phyloP scores from a whole-genome alignment of 139 green algal species.

The Pleodorina starrii region DNA sequence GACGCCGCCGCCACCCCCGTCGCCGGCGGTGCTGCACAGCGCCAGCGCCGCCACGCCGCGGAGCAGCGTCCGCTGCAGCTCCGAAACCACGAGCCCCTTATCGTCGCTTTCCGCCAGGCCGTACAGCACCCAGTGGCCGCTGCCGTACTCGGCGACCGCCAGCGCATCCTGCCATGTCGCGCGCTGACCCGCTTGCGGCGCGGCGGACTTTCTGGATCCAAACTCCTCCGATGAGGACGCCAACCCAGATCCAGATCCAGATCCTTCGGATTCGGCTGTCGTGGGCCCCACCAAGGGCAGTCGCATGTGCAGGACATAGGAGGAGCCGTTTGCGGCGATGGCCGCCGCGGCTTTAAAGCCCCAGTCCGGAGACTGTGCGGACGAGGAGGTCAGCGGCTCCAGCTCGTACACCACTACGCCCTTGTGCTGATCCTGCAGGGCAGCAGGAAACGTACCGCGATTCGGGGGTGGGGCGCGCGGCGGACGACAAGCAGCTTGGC shows the following conservation, averaged over 20 bases:
- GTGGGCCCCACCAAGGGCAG: not conserved
- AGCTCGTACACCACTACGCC: slow-evolving; percentile 34
- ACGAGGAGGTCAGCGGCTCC: slow-evolving; percentile 4
- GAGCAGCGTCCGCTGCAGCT: slow-evolving; percentile 8
- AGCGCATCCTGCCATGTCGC: not conserved
- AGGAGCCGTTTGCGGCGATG: not conserved
- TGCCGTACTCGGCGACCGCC: slow-evolving; percentile 22
- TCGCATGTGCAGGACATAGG: not conserved
- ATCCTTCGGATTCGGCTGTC: not conserved
- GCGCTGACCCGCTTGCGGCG: no score
- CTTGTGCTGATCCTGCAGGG: slow-evolving; percentile 6
- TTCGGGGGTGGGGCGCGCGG: no score
- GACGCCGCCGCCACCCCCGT: not conserved
- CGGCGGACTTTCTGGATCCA: no score
- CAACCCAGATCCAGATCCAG: not conserved
- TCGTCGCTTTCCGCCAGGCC: not conserved
- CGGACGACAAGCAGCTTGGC: no score
- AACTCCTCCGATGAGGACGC: not conserved
- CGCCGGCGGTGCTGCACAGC: not conserved
- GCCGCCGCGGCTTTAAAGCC: slow-evolving; percentile 38
- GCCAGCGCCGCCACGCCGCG: slow-evolving; percentile 24
- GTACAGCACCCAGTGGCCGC: slow-evolving; percentile 5
- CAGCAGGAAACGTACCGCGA: no score
- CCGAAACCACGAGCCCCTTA: not conserved
- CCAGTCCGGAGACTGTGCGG: not conserved